A percentile compares a stretch with the other conserved stretches of the same genome.
These are phyloP conservation scores for Acrocalymma vagum DNA, from an alignment of 2,329 filamentous ascomycete species.

Conservation along the genomic window DNA sequence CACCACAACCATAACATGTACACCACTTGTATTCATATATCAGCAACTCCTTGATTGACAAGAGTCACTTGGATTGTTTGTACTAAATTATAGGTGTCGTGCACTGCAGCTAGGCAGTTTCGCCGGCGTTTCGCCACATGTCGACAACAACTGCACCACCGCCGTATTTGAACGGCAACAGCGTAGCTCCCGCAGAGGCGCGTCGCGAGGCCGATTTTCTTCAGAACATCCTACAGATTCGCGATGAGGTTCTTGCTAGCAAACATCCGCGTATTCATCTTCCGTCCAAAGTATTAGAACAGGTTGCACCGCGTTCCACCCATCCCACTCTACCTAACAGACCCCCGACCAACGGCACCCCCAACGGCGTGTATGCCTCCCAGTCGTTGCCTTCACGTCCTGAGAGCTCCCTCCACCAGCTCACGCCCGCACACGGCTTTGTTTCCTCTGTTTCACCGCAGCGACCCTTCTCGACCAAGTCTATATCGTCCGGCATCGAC, in stretches of 20 bases:
- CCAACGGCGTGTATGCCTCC: conserved; percentile 31
- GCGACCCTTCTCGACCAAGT: conserved; percentile 48
- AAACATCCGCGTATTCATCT: conserved; percentile 71
- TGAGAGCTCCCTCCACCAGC: conserved; percentile 34
- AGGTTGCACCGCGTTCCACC: conserved; percentile 45
- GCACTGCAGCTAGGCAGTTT: conserved; percentile 26
- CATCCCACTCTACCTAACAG: conserved; percentile 35
- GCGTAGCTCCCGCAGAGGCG: conserved; percentile 45
- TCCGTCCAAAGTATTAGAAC: conserved; percentile 60
- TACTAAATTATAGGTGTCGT: conserved; percentile 25
- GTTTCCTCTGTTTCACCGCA: conserved; percentile 29
- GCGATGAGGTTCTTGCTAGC: conserved; percentile 82
- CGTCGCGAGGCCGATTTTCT: conserved; percentile 64
- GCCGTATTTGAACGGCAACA: conserved; percentile 41
- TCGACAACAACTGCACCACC: conserved; percentile 37
- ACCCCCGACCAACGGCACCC: conserved; percentile 40
- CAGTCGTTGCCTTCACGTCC: conserved; percentile 39
- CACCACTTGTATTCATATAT: conserved; percentile 36
- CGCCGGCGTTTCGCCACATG: conserved; percentile 36
- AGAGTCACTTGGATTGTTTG: conserved; percentile 22
- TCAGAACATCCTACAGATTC: conserved; percentile 81
- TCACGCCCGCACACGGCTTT: conserved; percentile 30
- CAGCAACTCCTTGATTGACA: conserved; percentile 23
- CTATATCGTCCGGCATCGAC: conserved; percentile 74
- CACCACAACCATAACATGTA: conserved; percentile 29